Evolutionary conservation across 2,329 filamentous ascomycete species (phyloP).

Genomic region (Fusarium sp.): DNA sequence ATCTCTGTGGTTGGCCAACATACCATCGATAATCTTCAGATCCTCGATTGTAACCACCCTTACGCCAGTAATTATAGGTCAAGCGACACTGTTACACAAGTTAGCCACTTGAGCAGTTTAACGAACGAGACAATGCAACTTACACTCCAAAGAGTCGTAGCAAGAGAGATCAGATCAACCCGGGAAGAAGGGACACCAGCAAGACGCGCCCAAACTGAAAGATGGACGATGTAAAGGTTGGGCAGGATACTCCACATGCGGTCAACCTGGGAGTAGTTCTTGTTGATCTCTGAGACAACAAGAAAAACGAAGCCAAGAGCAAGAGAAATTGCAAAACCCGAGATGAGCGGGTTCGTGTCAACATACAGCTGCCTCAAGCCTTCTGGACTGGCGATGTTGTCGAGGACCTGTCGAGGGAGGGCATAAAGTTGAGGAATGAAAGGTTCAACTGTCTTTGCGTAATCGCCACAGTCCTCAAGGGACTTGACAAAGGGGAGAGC

Average conservation of each 20-base stretch:
- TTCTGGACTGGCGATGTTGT: conserved; percentile 70
- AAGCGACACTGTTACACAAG: conserved; percentile 73
- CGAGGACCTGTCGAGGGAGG: conserved; percentile 74
- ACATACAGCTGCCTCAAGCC: conserved; percentile 80
- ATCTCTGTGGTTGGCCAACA: conserved; percentile 14
- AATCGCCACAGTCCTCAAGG: conserved; percentile 82
- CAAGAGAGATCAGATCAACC: conserved; percentile 78
- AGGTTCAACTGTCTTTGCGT: conserved; percentile 78
- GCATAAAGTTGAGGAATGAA: conserved; percentile 78
- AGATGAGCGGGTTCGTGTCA: conserved; percentile 87
- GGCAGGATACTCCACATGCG: conserved; percentile 92
- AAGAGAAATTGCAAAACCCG: conserved; percentile 78
- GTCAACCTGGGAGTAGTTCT: conserved; percentile 98
- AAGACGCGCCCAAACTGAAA: conserved; percentile 83
- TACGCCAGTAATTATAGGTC: conserved; percentile 97
- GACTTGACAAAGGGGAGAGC: conserved; percentile 78
- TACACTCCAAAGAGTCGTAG: conserved; percentile 85
- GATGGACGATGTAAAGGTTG: conserved; percentile 87
- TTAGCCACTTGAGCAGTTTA: conserved; percentile 18
- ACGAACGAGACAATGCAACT: conserved; percentile 49
- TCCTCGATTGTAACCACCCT: conserved; percentile 88
- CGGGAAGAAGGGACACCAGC: conserved; percentile 77
- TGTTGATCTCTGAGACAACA: conserved; percentile 84
- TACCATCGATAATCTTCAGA: conserved; percentile 95
- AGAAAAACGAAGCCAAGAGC: conserved; percentile 79